Base-by-base conservation (phyloP, 257 asterid species). In the Hygrophila difformis region DNA sequence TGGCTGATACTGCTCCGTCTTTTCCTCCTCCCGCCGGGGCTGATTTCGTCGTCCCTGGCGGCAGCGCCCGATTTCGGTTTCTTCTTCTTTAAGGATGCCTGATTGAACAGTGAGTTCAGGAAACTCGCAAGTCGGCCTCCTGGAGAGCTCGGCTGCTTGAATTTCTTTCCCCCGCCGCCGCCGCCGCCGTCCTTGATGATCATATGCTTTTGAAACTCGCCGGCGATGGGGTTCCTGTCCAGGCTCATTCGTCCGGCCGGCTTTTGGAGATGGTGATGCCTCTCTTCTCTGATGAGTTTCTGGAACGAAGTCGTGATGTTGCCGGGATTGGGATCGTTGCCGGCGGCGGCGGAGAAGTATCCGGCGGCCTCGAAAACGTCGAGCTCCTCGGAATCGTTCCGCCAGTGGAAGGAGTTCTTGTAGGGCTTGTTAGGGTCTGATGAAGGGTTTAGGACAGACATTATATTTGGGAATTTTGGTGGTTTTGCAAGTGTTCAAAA, bases 291-390 rank as follows among this genome's bases (percentile, higher is more conserved):
- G 8, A 4, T 41, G 3, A 42, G 60, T 18, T 39, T n/a, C 44
- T 18, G 5, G 44, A 18, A 14, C 18, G 12, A 3, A 3, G 28
- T 10, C 38, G 18, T 1, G 18, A 31, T 20, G 39, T 6, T 3
- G 26, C 13, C 47, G 5, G 26, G 44, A n/a, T 12, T 41, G 5
- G 59, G 65, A 24, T 22, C 36, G 16, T 44, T 51, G 65, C 4
- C 74, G 93, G 34, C 60, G 54, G 23, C 49, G 47, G 21, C 61
- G 24, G 94, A 81, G 80, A 84, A 84, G 60, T 88, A 88, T 7
- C 62, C 65, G 5, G 93, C 75, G 0, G 95, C 97, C 76, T 84
- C 93, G 51, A 84, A 88, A 16, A 84, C 97, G 38, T 81, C 94
- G 20, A 88, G 74, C 48, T 88, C 94, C n/a, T 74, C 87, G 26